These are phyloP conservation scores for Teunomyces kruisii DNA, from an alignment of 805 yeast species.

Conservation along the genomic window DNA sequence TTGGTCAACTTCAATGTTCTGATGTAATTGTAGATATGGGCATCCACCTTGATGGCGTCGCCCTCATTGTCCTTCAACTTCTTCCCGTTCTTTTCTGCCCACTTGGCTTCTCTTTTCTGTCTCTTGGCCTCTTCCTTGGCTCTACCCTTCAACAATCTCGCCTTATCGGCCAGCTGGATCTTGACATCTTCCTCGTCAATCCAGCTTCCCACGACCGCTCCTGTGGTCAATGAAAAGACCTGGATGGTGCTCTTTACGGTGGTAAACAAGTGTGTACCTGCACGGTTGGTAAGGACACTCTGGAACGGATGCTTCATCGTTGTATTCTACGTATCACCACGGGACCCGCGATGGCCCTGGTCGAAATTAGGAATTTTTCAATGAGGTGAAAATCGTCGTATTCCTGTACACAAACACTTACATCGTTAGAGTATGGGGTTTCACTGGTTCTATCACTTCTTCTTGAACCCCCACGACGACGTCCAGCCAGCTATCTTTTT, in stretches of 20 bases:
- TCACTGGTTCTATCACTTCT: slow-evolving; percentile 3
- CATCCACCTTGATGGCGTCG: slow-evolving; percentile 27
- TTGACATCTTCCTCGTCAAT: slow-evolving; percentile 52
- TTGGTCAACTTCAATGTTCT: slow-evolving; percentile 58
- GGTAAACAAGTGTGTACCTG: slow-evolving; percentile 51
- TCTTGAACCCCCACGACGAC: slow-evolving; percentile 18
- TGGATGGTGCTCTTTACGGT: slow-evolving; percentile 60
- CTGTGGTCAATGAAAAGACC: slow-evolving; percentile 44
- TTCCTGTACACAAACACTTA: neutral
- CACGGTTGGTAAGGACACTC: slow-evolving; percentile 43
- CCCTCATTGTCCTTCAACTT: slow-evolving; percentile 28
- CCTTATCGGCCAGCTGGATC: slow-evolving; percentile 2
- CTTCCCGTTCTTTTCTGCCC: slow-evolving; percentile 20
- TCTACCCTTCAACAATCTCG: slow-evolving; percentile 2
- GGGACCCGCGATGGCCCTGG: slow-evolving; percentile 2
- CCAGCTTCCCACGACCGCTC: slow-evolving; percentile 59
- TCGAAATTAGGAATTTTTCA: slow-evolving; percentile 1
- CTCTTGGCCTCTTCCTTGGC: slow-evolving; percentile 39
- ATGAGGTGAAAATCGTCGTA: neutral
- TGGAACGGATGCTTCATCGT: slow-evolving; percentile 73
- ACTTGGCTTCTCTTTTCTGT: slow-evolving; percentile 24
- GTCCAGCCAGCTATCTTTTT: slow-evolving; percentile 6
- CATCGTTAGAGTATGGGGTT: neutral
- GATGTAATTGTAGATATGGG: slow-evolving; percentile 66
- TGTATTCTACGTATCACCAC: neutral